Base-by-base conservation (phyloP, 2,329 filamentous ascomycete species). In the Aspergillus costaricaensis region DNA sequence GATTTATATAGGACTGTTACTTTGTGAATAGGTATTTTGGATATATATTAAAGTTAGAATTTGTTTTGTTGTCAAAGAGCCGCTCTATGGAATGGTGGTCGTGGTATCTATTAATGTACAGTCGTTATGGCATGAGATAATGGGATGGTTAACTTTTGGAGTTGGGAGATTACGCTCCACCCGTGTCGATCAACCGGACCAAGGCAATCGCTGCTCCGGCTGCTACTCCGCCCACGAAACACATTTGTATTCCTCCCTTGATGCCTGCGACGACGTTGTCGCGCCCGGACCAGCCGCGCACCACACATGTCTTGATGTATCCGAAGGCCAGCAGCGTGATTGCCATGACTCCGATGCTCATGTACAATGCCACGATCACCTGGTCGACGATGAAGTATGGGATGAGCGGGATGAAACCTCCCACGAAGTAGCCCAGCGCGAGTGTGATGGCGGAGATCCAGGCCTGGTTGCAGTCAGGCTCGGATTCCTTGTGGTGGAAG, bases 371-470 rank as follows among this genome's bases (percentile, higher is more conserved):
- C 15, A 72, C 62, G 36, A 76, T 68, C 5, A 84, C 79, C 25
- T 77, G 69, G 5, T 79, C 62, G 17, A 82, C 77, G 57, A 88
- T 79, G 65, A 91, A 87, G 76, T 91, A 91, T 0, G 89, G 89
- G 44, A 89, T 75, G 68, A 91, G 81, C 14, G 89, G 88, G n/a
- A 91, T 83, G 57, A 91, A 79, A 0, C 89, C 89, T 19, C 89
- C 89, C 21, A 91, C 73, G 55, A 91, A 87, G 72, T 91, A 91
- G 38, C 87, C 87, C 15, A 86, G 68, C 0, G 88, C 86, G 68
- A 91, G 88, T 8, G 86, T 90, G 25, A 87, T 64, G 2, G 87
- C 89, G 0, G 85, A 88, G 48, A 76, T 76, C 68, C 76, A 80
- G 10, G 80, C 79, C 59, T 79, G 75, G 52, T 80, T 78, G 53